A percentile compares a stretch with the other conserved stretches of the same genome.
phyloP scores from a whole-genome alignment of 2,329 filamentous ascomycete genomes.

The Proliferodiscus dingleyae region DNA sequence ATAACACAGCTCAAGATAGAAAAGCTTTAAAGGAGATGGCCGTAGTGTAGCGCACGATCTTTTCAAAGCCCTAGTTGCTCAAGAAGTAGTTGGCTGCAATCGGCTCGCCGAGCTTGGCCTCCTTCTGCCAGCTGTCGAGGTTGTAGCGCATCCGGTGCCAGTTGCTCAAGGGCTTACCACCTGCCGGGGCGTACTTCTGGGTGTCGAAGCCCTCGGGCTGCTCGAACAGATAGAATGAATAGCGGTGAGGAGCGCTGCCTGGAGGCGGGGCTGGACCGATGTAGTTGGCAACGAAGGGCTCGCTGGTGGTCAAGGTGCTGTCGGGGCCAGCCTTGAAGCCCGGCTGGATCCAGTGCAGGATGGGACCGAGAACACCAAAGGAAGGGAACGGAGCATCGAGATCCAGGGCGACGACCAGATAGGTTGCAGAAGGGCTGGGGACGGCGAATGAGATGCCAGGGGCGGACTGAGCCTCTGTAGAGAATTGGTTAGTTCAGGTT shows the following conservation, averaged over 20 bases:
- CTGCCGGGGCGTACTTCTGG: slow-evolving; percentile 30
- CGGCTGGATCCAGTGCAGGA: slow-evolving; percentile 44
- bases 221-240: slow-evolving; percentile 44
- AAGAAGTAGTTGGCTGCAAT: slow-evolving; percentile 36
- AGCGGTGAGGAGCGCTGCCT: slow-evolving; percentile 42
- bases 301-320: slow-evolving; percentile 8
- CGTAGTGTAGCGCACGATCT: not conserved
- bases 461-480: slow-evolving; percentile 19
- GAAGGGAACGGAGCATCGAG: slow-evolving; percentile 44
- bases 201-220: slow-evolving; percentile 38
- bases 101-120: slow-evolving; percentile 29
- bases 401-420: slow-evolving; percentile 40
- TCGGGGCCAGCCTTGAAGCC: slow-evolving; percentile 20
- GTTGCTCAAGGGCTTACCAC: slow-evolving; percentile 33
- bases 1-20: not conserved
- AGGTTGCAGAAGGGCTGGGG: slow-evolving; percentile 23
- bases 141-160: slow-evolving; percentile 38
- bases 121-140: slow-evolving; percentile 36
- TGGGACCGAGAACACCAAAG: slow-evolving; percentile 38
- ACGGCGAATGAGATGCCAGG: slow-evolving; percentile 16
- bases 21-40: not conserved
- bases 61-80: slow-evolving; percentile 19
- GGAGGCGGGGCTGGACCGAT: slow-evolving; percentile 42
- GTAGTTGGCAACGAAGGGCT: slow-evolving; percentile 34
- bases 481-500: too few relatives aligned